Base-by-base conservation (phyloP, 1,284 basidiomycete genomes). In the Tylopilus sp. region DNA sequence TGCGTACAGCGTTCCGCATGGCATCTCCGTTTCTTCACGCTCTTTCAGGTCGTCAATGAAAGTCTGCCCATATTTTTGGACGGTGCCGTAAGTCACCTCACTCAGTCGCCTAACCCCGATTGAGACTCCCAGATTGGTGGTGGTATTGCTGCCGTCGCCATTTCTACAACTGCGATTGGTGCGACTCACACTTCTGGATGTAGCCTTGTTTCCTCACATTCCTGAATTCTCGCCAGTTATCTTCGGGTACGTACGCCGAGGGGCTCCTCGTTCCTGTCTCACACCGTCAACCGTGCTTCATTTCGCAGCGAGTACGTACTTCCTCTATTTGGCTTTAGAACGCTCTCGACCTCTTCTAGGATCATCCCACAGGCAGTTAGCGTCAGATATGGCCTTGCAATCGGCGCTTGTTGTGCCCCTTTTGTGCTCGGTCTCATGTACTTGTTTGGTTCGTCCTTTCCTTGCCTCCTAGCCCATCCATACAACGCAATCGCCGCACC, bases 11-110 rank as follows among this genome's bases (percentile, higher is more conserved):
- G 0, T 38, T n/a, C 31, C 41, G 9, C 28, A 26, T 9, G 4
- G 26, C 15, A 9, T 5, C 4, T 19, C 10, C 30, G 31, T 13
- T 8, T 3, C 36, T 31, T 52, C 61, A 41, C 61, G 58, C 29
- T 37, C 1, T 55, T 35, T 3, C 54, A 87, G 89, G 84, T 95
- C 58, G 80, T 94, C 56, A 95, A 95, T 65, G 92, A 95, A 67
- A 91, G 87, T 64, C 79, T 98, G 44, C 95, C 95, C 19, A 94
- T 97, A 55, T 96, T 97, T 66, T 74, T 97, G 41, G 92, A 98
- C 62, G 87, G 84, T 55, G 88, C 95, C 15, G 86, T 90, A 66
- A 52, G 84, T 41, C 28, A 25, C 11, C 7, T 12, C 15, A 38
- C 15, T 3, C 18, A 15, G 9, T 12, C 21, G 12, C 37, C n/a